Percentiles rank a stretch among this genome's conserved stretches.
Conservation (phyloP, 768 basidiomycete genomes). For the Mycena epipterygia region DNA sequence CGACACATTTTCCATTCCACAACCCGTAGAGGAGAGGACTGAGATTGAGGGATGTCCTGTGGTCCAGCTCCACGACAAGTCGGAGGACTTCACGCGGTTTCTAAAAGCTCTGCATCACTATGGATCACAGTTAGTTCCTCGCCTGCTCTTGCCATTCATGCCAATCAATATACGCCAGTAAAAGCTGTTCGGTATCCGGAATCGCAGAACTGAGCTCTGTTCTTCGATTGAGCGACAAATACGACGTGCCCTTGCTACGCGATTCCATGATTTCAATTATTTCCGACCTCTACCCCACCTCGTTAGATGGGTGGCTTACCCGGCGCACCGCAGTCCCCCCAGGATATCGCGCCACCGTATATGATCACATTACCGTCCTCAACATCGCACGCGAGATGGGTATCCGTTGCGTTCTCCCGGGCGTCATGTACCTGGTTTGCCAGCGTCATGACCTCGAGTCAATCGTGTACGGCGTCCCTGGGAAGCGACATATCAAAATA, state of each 20-base stretch:
- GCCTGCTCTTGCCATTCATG: neutral
- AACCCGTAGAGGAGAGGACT: neutral
- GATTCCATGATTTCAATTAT: neutral
- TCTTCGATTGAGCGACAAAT: constrained; percentile 3
- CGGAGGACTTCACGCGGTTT: neutral
- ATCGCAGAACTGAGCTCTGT: neutral
- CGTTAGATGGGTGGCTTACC: neutral
- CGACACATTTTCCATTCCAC: constrained; percentile 9
- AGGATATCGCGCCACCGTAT: neutral
- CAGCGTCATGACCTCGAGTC: neutral
- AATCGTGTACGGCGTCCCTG: neutral
- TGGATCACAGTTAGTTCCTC: neutral
- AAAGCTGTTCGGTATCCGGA: neutral
- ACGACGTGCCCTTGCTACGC: neutral
- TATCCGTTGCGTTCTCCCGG: neutral
- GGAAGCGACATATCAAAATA: neutral
- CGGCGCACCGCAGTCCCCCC: neutral
- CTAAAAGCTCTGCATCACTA: neutral
- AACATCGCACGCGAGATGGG: neutral
- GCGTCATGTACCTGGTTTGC: neutral
- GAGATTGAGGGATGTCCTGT: neutral
- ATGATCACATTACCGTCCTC: neutral
- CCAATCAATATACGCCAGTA: neutral
- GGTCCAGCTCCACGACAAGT: neutral
- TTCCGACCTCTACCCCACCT: constrained; percentile 3